Evolutionary conservation across 352 stramenopile genomes (phyloP).

Genomic region (Pythium biforme): DNA sequence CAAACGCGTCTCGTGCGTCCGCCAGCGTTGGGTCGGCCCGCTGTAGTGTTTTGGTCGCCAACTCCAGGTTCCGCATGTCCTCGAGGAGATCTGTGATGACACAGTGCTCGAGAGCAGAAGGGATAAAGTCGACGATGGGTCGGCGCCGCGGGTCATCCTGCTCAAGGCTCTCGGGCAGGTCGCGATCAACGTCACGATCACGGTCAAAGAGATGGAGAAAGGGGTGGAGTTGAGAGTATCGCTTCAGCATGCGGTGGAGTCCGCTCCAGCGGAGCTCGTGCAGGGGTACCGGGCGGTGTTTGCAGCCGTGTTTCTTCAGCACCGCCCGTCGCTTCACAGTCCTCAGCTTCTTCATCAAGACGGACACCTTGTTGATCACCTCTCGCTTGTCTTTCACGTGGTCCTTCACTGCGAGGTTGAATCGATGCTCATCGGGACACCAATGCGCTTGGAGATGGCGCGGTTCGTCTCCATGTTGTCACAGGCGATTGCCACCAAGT

Average conservation of each 20-base stretch:
- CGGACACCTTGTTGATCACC: not conserved
- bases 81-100: no score
- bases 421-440: not conserved
- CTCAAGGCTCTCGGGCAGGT: no score
- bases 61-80: no score
- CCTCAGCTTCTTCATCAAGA: not conserved
- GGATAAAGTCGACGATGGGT: no score
- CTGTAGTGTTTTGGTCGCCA: no score
- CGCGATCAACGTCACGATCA: no score
- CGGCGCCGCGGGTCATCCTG: no score
- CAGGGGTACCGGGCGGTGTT: not conserved
- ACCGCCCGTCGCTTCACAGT: not conserved
- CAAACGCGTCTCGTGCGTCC: no score
- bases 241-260: not conserved
- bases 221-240: not conserved
- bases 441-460: not conserved
- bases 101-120: no score
- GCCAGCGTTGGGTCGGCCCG: no score
- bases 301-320: not conserved
- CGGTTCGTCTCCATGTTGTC: constrained; percentile 1
- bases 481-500: not conserved
- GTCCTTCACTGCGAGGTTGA: constrained; percentile 1
- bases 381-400: not conserved
- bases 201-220: no score
- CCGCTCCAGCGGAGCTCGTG: constrained; percentile 1